Conservation (phyloP, 148 eudicot species). For the Vaccinium macrocarpon region DNA sequence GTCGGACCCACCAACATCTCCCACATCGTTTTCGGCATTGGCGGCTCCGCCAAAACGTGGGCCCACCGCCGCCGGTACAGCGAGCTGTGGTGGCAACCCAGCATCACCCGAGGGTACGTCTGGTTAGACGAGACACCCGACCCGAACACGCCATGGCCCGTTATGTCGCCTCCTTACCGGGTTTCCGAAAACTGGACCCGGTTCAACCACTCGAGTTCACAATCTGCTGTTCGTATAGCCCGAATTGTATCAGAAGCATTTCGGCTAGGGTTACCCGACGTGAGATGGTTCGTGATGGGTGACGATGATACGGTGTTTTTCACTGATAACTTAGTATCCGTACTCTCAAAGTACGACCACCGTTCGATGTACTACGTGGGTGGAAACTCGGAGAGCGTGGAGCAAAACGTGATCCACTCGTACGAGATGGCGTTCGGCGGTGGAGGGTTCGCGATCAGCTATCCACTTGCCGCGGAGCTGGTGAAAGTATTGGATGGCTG, state of each 20-base stretch:
- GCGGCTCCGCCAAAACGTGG: slow-evolving; percentile 74
- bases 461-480: slow-evolving; percentile 54
- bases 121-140: slow-evolving; percentile 57
- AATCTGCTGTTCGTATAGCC: slow-evolving; percentile 68
- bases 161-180: slow-evolving; percentile 33
- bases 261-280: slow-evolving; percentile 39
- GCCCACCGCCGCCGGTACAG: slow-evolving; percentile 40
- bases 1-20: slow-evolving; percentile 38
- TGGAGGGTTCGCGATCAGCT: slow-evolving; percentile 85
- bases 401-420: slow-evolving; percentile 70
- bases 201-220: slow-evolving; percentile 23
- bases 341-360: slow-evolving; percentile 66
- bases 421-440: slow-evolving; percentile 89
- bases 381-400: slow-evolving; percentile 78
- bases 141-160: slow-evolving; percentile 16
- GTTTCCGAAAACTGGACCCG: slow-evolving; percentile 40
- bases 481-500: slow-evolving; percentile 62
- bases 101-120: slow-evolving; percentile 58
- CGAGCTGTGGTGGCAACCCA: slow-evolving; percentile 73
- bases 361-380: slow-evolving; percentile 69
- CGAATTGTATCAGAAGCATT: slow-evolving; percentile 55
- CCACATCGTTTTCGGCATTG: slow-evolving; percentile 66
- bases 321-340: slow-evolving; percentile 54
- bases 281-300: slow-evolving; percentile 96
- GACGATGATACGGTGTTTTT: slow-evolving; percentile 95